These are phyloP conservation scores for Wickerhamomyces sp. DNA, from an alignment of 1,139 yeast species.

Conservation along the genomic window DNA sequence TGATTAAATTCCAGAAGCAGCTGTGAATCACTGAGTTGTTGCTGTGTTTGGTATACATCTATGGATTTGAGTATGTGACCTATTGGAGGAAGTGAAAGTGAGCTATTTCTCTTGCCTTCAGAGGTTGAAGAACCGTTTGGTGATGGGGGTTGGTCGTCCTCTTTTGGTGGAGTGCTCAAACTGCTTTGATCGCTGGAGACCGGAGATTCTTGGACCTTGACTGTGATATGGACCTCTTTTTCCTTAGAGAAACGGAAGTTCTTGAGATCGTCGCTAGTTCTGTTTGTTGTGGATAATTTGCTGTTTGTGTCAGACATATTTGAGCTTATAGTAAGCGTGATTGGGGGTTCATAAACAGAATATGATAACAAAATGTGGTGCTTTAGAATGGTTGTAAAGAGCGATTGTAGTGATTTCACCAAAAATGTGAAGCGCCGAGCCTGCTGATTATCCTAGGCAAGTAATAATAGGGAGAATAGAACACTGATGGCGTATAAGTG, in stretches of 20 bases:
- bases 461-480: no score
- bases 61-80: slow-evolving; percentile 19
- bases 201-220: background rate
- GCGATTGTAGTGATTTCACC: no score
- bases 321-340: no score
- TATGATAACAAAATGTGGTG: no score
- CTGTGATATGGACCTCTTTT: background rate
- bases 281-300: background rate
- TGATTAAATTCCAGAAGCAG: slow-evolving; percentile 20
- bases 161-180: background rate
- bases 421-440: no score
- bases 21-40: slow-evolving; percentile 23
- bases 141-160: background rate
- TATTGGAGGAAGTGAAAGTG: slow-evolving; percentile 20
- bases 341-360: background rate
- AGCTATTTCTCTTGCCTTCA: background rate
- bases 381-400: no score
- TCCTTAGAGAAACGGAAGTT: background rate
- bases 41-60: slow-evolving; percentile 23
- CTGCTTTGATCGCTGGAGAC: background rate
- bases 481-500: no score
- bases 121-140: background rate
- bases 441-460: no score
- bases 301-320: no score
- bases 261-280: background rate